Percentiles rank a stretch among this genome's conserved stretches.
These are phyloP conservation scores for Dactylellina sp. DNA, from an alignment of 2,329 filamentous ascomycete species.

Conservation along the genomic window DNA sequence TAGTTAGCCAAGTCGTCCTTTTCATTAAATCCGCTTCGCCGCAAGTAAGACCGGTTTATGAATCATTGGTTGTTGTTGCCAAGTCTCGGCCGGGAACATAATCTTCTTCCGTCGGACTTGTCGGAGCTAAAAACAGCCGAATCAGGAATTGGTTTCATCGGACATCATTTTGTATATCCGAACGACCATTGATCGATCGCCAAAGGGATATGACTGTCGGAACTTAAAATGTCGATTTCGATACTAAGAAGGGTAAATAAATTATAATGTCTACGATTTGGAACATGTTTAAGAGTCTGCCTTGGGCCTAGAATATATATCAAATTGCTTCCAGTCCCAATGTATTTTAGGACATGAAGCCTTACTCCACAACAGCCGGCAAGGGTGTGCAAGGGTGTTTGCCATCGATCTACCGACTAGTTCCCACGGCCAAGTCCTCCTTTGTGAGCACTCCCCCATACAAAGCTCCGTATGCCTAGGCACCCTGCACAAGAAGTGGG, in stretches of 20 bases:
- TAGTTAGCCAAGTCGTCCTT: conserved; percentile 22
- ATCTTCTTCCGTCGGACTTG: conserved; percentile 33
- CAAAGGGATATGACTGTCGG: not conserved
- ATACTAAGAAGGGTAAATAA: conserved; percentile 11
- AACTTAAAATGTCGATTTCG: conserved; percentile 19
- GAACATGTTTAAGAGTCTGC: conserved; percentile 43
- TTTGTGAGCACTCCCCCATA: conserved; percentile 15
- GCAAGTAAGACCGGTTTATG: conserved; percentile 18
- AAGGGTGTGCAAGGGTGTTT: conserved; percentile 33
- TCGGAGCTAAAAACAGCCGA: conserved; percentile 35
- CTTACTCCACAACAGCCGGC: conserved; percentile 23
- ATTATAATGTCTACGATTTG: conserved; percentile 29
- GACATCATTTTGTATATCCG: no score
- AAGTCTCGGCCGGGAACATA: conserved; percentile 30
- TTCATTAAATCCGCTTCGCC: conserved; percentile 10
- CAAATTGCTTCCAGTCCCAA: conserved; percentile 28
- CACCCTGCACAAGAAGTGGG: conserved; percentile 5
- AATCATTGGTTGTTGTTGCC: not conserved
- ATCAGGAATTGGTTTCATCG: not conserved
- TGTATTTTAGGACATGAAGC: conserved; percentile 46
- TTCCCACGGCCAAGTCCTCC: conserved; percentile 11
- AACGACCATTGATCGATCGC: not conserved
- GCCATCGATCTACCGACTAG: conserved; percentile 27
- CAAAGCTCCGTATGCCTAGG: conserved; percentile 25
- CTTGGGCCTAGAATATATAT: conserved; percentile 36